A percentile compares a stretch with the other conserved stretches of the same genome.
Evolutionary conservation across 306 rosid species (phyloP).

Genomic region (Amphicarpaea edgeworthii): DNA sequence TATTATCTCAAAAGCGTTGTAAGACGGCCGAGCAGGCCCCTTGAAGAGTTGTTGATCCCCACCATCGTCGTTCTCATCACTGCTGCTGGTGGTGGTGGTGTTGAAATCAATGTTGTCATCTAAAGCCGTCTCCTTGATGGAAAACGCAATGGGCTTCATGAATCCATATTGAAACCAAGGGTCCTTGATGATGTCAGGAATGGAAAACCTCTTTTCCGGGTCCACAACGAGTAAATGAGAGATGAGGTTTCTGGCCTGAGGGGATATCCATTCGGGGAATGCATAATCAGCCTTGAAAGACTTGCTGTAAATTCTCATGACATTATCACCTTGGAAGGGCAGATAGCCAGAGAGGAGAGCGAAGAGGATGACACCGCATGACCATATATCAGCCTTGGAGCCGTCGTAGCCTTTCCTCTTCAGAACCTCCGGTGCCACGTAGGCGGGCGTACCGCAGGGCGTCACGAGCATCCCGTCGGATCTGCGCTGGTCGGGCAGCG

Average conservation of each 20-base stretch:
- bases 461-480: conserved; percentile 80
- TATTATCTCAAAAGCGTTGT: conserved; percentile 85
- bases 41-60: too few species aligned
- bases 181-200: conserved; percentile 55
- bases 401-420: conserved; percentile 83
- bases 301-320: conserved; percentile 66
- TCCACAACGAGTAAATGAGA: conserved; percentile 69
- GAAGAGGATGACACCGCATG: conserved; percentile 76
- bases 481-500: conserved; percentile 74
- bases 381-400: conserved; percentile 84
- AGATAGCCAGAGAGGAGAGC: conserved; percentile 72
- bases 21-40: conserved; percentile 63
- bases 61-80: too few species aligned
- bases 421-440: conserved; percentile 87
- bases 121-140: conserved; percentile 42
- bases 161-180: conserved; percentile 80
- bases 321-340: conserved; percentile 82
- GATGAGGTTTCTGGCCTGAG: conserved; percentile 58
- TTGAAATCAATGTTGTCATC: conserved; percentile 42
- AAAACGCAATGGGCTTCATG: conserved; percentile 56
- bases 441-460: conserved; percentile 87
- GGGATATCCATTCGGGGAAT: conserved; percentile 71
- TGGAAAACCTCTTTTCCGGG: conserved; percentile 67
- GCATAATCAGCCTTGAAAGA: conserved; percentile 77
- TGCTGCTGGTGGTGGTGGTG: too few species aligned